Conservation (phyloP, 495 filamentous ascomycete species). For the Polyplosphaeria fusca region DNA sequence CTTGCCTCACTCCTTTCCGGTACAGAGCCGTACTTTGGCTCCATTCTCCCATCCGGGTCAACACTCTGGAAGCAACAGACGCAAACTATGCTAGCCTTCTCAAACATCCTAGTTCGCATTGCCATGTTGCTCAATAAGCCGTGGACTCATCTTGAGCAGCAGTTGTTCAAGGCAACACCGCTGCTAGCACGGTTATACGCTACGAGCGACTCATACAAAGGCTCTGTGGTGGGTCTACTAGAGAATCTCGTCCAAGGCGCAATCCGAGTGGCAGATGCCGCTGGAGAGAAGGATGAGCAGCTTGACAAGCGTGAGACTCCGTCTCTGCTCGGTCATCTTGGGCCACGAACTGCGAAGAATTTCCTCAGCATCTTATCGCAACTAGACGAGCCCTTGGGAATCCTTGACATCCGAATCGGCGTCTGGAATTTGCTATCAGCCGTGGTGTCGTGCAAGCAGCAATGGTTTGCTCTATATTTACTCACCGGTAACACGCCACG, state of each 20-base stretch:
- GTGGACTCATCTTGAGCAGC: conserved; percentile 64
- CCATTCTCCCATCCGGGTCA: conserved; percentile 58
- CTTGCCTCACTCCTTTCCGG: conserved; percentile 59
- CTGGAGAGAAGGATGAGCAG: neutral
- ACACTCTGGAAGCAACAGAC: conserved; percentile 61
- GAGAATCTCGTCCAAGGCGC: conserved; percentile 70
- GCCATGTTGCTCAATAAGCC: conserved; percentile 61
- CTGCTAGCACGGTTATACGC: conserved; percentile 76
- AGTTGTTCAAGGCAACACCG: conserved; percentile 73
- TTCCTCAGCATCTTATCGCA: conserved; percentile 76
- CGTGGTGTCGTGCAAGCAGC: conserved; percentile 86
- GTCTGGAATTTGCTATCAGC: conserved; percentile 85
- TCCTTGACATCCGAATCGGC: conserved; percentile 56
- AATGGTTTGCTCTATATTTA: conserved; percentile 91
- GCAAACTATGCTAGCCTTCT: conserved; percentile 60
- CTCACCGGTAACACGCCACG: conserved; percentile 82
- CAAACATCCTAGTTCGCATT: conserved; percentile 64
- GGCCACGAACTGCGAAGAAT: conserved; percentile 71
- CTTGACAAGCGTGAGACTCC: conserved; percentile 63
- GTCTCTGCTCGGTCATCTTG: conserved; percentile 83
- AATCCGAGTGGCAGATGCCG: conserved; percentile 41
- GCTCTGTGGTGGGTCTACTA: conserved; percentile 63
- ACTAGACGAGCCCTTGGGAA: conserved; percentile 71
- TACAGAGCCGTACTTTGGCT: conserved; percentile 61
- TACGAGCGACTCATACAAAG: conserved; percentile 61